These are phyloP conservation scores for Boletellus ananas DNA, from an alignment of 768 basidiomycete genomes.

Conservation along the genomic window DNA sequence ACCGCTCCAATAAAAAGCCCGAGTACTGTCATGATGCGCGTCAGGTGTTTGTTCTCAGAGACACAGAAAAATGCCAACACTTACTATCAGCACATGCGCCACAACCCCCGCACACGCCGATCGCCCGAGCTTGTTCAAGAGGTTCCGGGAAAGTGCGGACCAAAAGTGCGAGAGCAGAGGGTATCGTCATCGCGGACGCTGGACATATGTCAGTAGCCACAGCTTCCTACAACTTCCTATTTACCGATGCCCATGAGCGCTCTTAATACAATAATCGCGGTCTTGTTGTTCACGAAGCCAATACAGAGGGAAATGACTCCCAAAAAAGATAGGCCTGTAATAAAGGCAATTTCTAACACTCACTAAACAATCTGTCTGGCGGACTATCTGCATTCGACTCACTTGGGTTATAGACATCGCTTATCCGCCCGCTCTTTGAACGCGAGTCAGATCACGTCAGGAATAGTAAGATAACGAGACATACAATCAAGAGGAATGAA, in stretches of 20 bases:
- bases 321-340: slow-evolving; percentile 38
- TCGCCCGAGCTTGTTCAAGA: slow-evolving; percentile 43
- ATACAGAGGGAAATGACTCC: slow-evolving; percentile 42
- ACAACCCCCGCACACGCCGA: slow-evolving; percentile 44
- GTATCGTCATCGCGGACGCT: slow-evolving; percentile 50
- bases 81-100: slow-evolving; percentile 45
- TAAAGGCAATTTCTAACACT: slow-evolving; percentile 39
- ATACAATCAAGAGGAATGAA: slow-evolving; percentile 31
- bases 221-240: background rate
- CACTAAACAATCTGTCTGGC: slow-evolving; percentile 28
- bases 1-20: slow-evolving; percentile 43
- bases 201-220: slow-evolving; percentile 6
- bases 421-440: slow-evolving; percentile 24
- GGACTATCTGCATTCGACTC: slow-evolving; percentile 12
- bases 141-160: slow-evolving; percentile 49
- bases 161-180: slow-evolving; percentile 46
- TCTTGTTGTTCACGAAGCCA: slow-evolving; percentile 46
- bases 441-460: slow-evolving; percentile 6
- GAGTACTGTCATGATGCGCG: slow-evolving; percentile 31
- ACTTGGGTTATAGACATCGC: slow-evolving; percentile 32
- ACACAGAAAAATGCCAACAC: background rate
- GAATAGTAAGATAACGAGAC: background rate
- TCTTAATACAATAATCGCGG: slow-evolving; percentile 47
- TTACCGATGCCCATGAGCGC: slow-evolving; percentile 48
- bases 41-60: background rate